Evolutionary conservation across 2,329 filamentous ascomycete species (phyloP).

Genomic region (Malbranchea zuffiana): DNA sequence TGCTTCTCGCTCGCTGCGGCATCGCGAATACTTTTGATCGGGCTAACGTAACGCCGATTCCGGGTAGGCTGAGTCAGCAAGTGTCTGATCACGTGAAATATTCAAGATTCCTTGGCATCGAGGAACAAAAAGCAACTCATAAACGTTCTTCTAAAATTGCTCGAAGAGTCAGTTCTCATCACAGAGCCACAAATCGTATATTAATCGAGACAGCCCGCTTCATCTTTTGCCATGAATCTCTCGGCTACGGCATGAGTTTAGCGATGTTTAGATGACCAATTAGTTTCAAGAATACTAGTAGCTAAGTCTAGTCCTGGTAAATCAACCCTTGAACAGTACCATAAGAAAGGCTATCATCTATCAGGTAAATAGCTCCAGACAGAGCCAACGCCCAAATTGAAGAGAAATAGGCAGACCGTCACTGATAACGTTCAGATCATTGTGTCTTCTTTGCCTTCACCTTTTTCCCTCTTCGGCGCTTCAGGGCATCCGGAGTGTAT

Average conservation of each 20-base stretch:
- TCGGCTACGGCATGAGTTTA: constrained; percentile 2
- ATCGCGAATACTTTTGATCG: too few relatives aligned
- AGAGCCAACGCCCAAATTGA: too few relatives aligned
- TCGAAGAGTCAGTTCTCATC: constrained; percentile 1
- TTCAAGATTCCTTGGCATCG: too few relatives aligned
- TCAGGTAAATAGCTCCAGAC: too few relatives aligned
- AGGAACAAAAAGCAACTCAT: too few relatives aligned
- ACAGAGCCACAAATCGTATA: constrained; percentile 1
- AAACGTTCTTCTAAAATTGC: constrained; percentile 1
- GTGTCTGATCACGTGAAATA: too few relatives aligned
- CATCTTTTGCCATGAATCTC: constrained; percentile 2
- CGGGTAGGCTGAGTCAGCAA: too few relatives aligned
- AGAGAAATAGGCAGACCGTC: too few relatives aligned
- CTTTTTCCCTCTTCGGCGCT: constrained; percentile 60
- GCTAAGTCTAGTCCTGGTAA: constrained; percentile 4
- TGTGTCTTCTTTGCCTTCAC: constrained; percentile 10
- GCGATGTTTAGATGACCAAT: constrained; percentile 2
- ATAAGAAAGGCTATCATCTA: too few relatives aligned
- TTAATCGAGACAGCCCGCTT: constrained; percentile 3
- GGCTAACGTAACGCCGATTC: too few relatives aligned
- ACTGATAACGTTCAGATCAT: too few relatives aligned
- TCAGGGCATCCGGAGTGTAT: constrained; percentile 75
- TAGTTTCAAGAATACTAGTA: constrained; percentile 3
- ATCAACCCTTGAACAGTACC: constrained; percentile 3
- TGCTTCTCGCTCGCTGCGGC: too few relatives aligned